Conservation (phyloP, 208 protist species). For the Cochliopodium minus region DNA sequence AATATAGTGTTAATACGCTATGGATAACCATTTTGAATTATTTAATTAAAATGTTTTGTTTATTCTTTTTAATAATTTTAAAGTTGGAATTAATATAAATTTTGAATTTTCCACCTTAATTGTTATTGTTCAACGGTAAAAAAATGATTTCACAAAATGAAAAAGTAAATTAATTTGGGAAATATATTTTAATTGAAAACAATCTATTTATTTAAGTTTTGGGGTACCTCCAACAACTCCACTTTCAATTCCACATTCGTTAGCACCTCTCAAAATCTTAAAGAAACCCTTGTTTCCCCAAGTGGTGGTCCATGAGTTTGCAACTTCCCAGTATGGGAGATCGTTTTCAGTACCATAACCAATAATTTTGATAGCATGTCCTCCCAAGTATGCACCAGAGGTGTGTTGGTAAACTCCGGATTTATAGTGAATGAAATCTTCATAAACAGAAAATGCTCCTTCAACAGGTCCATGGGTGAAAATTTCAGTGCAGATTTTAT, state of each 20-base stretch:
- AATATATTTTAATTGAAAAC: no score
- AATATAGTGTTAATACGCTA: no score
- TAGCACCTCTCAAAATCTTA: conserved; percentile 40
- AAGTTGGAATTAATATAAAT: no score
- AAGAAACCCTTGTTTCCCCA: conserved; percentile 68
- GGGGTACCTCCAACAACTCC: conserved; percentile 25
- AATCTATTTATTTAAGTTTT: not conserved
- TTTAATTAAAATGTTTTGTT: no score
- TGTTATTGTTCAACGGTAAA: no score
- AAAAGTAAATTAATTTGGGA: no score
- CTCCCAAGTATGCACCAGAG: conserved; percentile 39
- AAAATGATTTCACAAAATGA: no score
- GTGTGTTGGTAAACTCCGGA: conserved; percentile 62
- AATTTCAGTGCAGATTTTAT: conserved; percentile 53
- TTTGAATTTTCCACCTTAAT: no score
- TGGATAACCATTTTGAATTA: no score
- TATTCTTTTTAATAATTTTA: no score
- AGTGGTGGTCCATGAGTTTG: conserved; percentile 60
- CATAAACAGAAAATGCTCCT: conserved; percentile 61
- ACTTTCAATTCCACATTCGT: conserved; percentile 58
- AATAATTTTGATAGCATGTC: conserved; percentile 58
- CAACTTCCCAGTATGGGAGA: conserved; percentile 58
- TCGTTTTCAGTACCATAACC: conserved; percentile 55
- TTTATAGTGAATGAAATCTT: conserved; percentile 63
- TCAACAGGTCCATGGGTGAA: conserved; percentile 58